These are phyloP conservation scores for Auricularia sp. DNA, from an alignment of 768 basidiomycete species.

Conservation along the genomic window DNA sequence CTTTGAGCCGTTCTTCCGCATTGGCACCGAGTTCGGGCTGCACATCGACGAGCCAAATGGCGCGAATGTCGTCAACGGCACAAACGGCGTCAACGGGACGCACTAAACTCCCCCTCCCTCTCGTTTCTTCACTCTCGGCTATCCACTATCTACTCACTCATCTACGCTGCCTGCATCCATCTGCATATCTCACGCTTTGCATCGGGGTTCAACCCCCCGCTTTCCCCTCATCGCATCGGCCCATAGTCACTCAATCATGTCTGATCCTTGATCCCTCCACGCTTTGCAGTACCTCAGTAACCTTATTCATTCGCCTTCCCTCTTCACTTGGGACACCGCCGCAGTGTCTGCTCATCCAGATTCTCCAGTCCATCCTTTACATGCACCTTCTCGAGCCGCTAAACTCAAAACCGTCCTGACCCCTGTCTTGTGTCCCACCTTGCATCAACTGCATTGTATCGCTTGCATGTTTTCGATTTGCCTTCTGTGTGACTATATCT, in stretches of 20 bases:
- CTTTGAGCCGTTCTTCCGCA: conserved; percentile 77
- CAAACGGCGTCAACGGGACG: not conserved
- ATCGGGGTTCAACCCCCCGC: conserved; percentile 3
- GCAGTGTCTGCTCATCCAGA: not conserved
- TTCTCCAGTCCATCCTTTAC: not conserved
- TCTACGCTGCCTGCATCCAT: not conserved
- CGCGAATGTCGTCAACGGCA: not conserved
- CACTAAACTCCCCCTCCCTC: not conserved
- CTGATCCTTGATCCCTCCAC: not conserved
- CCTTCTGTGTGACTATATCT: not conserved
- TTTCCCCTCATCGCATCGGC: not conserved
- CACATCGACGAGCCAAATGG: not conserved
- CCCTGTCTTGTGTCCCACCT: not conserved
- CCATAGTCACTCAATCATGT: not conserved
- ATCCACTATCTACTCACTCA: not conserved
- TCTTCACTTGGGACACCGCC: not conserved
- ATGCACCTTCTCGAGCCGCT: not conserved
- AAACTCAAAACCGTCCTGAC: not conserved
- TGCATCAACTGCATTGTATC: not conserved
- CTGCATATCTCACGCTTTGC: not conserved
- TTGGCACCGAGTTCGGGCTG: conserved; percentile 48
- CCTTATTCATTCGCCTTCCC: not conserved
- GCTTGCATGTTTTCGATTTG: not conserved
- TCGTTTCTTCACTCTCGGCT: not conserved
- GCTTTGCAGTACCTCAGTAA: no score